phyloP scores from a whole-genome alignment of 1,284 basidiomycete genomes.

The Mixia osmundae region DNA sequence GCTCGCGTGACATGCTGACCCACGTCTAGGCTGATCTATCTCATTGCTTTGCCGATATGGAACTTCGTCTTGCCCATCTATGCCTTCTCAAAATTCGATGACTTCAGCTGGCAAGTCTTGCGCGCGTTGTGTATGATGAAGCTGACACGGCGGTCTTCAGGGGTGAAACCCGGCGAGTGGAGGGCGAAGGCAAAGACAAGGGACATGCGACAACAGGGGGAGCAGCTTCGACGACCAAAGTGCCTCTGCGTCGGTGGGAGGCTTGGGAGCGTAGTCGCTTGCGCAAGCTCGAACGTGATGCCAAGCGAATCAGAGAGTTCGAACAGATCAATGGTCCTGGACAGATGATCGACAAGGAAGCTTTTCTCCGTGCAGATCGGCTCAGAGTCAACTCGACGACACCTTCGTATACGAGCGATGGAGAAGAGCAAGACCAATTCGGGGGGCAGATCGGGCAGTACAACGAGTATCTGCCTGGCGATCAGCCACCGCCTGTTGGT shows the following conservation, averaged over 20 bases:
- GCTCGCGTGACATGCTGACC: not conserved
- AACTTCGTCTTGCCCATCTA: slow-evolving; percentile 80
- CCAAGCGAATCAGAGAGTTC: slow-evolving; percentile 53
- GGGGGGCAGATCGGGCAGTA: slow-evolving; percentile 62
- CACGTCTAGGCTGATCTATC: slow-evolving; percentile 38
- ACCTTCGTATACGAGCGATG: slow-evolving; percentile 18
- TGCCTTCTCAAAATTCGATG: slow-evolving; percentile 98
- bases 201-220: slow-evolving; percentile 18
- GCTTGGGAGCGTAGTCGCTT: slow-evolving; percentile 97
- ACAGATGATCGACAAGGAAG: slow-evolving; percentile 5
- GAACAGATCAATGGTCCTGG: slow-evolving; percentile 42
- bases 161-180: slow-evolving; percentile 95
- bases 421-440: slow-evolving; percentile 47
- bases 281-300: slow-evolving; percentile 72
- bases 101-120: slow-evolving; percentile 98
- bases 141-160: no score
- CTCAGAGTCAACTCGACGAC: slow-evolving; percentile 26
- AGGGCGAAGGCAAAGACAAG: slow-evolving; percentile 47
- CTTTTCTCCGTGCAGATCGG: slow-evolving; percentile 30
- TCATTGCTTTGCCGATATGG: slow-evolving; percentile 79
- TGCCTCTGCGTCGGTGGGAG: slow-evolving; percentile 89
- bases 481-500: slow-evolving; percentile 51
- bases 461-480: slow-evolving; percentile 52
- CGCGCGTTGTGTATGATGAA: no score
- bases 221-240: slow-evolving; percentile 32